Evolutionary conservation across 2,329 filamentous ascomycete species (phyloP), one percentile per base, ranked within the genome.

Genomic region (Penicillium fuscoglaucum): DNA sequence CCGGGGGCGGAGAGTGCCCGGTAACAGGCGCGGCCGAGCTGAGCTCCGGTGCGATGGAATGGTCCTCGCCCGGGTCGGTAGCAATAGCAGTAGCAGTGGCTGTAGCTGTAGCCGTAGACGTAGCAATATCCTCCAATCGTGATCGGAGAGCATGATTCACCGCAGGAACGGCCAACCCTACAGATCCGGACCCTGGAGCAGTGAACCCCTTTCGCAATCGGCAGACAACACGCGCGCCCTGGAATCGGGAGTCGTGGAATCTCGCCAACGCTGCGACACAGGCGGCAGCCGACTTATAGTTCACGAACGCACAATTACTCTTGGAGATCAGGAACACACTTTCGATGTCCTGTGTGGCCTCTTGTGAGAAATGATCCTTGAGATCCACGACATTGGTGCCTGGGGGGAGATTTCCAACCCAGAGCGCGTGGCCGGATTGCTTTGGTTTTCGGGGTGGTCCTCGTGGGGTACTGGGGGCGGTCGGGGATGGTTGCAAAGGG

Each of bases 291-390:
- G 91, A 89, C 62, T 88, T 90, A 73, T 96, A 98, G 70, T 98
- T 98, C 64, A 96, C 91, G 78, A 98, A 98, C 0, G 93, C 93
- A 70, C 93, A 98, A 71, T 97, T 97, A 73, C 93, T 97, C 74
- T 97, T 97, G 0, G 93, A 93, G 41, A 98, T 98, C 37, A 98
- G 79, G 66, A 98, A 97, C 0, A 98, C 80, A 47, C 92, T 96
- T 72, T 96, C 90, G 24, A 98, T 85, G 1, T 92, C 84, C 43
- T 81, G 84, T 0, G 82, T 83, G 0, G 91, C 88, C 64, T 93
- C 89, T 62, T 85, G 86, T 61, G 90, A 96, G 58, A 97, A 95
- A 72, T 97, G 90, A 59, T 95, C 87, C 52, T 97, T 96, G n/a
- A 98, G 79, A 58, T 85, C 89, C 75, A 91, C 87, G 13, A 98